phyloP scores from a whole-genome alignment of 2,329 filamentous ascomycete genomes.

The Fusarium proliferatum region DNA sequence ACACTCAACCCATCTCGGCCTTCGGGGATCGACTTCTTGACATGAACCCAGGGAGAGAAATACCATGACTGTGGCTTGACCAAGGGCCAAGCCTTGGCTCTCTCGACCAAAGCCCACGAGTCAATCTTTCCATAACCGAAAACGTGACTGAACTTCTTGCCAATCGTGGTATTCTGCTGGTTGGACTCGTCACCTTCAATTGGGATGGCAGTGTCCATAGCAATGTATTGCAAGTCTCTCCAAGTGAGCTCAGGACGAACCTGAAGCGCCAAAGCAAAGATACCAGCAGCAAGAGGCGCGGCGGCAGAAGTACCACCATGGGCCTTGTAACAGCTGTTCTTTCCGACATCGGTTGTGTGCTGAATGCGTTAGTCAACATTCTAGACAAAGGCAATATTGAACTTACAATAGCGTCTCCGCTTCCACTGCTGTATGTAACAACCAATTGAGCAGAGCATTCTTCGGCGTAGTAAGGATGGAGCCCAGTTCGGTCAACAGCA shows the following conservation, averaged over 20 bases:
- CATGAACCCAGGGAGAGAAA: slow-evolving; percentile 92
- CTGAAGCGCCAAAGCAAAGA: slow-evolving; percentile 88
- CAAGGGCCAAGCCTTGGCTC: slow-evolving; percentile 83
- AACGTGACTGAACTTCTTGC: slow-evolving; percentile 90
- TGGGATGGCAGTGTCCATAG: slow-evolving; percentile 84
- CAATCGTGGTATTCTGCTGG: slow-evolving; percentile 84
- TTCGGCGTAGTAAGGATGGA: slow-evolving; percentile 97
- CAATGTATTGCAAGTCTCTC: slow-evolving; percentile 94
- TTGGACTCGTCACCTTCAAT: slow-evolving; percentile 76
- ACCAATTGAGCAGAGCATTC: slow-evolving; percentile 95
- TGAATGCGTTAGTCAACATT: slow-evolving; percentile 43
- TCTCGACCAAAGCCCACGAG: slow-evolving; percentile 84
- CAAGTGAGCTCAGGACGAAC: slow-evolving; percentile 88
- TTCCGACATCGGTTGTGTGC: slow-evolving; percentile 95
- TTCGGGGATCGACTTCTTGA: slow-evolving; percentile 87
- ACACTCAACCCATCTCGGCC: slow-evolving; percentile 83
- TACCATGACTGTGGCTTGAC: slow-evolving; percentile 98
- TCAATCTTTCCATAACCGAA: slow-evolving; percentile 98
- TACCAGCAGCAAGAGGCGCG: slow-evolving; percentile 90
- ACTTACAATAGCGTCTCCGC: slow-evolving; percentile 81
- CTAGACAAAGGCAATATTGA: neutral
- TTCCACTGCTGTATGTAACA: slow-evolving; percentile 95
- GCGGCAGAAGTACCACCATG: slow-evolving; percentile 97
- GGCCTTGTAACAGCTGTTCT: slow-evolving; percentile 79
- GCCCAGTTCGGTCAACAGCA: slow-evolving; percentile 85